Evolutionary conservation across 2,329 filamentous ascomycete species (phyloP).

Genomic region (Leptodontidium sp.): DNA sequence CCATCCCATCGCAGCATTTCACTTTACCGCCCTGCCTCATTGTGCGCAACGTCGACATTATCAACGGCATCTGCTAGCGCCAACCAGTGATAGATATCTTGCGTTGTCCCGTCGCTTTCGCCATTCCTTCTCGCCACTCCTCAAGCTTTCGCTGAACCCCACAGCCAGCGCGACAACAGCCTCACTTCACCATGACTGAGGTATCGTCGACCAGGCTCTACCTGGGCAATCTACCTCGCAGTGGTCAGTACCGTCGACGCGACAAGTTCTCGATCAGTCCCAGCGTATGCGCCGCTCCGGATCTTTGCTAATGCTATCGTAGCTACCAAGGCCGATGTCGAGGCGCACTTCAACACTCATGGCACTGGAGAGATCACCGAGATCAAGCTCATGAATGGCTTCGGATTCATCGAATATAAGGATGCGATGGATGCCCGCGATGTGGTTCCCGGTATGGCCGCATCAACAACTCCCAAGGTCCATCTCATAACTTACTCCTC

Average conservation of each 20-base stretch:
- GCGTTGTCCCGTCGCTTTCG: constrained; percentile 4
- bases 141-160: constrained; percentile 1
- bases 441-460: constrained; percentile 88
- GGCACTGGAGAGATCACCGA: constrained; percentile 97
- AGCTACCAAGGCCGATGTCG: constrained; percentile 97
- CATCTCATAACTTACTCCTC: constrained; percentile 40
- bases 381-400: constrained; percentile 99
- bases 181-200: constrained; percentile 69
- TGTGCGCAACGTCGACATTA: constrained; percentile 14
- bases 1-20: background rate
- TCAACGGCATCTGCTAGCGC: constrained; percentile 4
- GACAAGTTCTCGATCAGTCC: background rate
- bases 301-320: constrained; percentile 41
- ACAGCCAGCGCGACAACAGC: constrained; percentile 21
- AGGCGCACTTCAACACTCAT: constrained; percentile 94
- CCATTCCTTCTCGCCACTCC: constrained; percentile 6
- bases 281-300: constrained; percentile 8
- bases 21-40: background rate
- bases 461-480: constrained; percentile 31
- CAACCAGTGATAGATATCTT: constrained; percentile 6
- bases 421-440: constrained; percentile 98
- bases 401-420: constrained; percentile 99
- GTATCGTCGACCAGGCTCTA: constrained; percentile 96
- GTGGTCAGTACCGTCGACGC: constrained; percentile 70
- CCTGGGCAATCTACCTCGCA: constrained; percentile 95